phyloP scores from a whole-genome alignment of 179 eudicot species.

The Heliamphora pulchella region DNA sequence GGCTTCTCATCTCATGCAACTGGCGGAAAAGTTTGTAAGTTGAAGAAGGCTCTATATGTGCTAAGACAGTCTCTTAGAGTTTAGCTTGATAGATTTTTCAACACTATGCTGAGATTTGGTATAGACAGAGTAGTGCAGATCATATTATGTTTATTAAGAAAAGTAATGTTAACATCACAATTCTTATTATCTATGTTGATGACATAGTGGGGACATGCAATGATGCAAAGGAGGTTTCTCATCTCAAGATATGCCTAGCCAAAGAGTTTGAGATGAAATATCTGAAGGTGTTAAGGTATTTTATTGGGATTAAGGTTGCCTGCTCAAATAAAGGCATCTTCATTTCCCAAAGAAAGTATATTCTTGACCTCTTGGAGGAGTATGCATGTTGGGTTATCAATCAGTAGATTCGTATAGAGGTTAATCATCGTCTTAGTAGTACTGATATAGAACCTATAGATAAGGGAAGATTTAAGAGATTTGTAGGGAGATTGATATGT shows the following conservation, averaged over 20 bases:
- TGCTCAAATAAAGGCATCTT: neutral
- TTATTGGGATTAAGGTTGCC: neutral
- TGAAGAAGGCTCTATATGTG: neutral
- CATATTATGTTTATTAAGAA: neutral
- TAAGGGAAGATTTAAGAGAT: neutral
- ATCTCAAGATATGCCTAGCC: neutral
- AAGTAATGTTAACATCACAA: neutral
- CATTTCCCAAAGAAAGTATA: neutral
- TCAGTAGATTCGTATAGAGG: neutral
- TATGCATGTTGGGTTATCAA: neutral
- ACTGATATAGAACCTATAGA: neutral
- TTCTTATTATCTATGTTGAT: neutral
- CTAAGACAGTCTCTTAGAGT: neutral
- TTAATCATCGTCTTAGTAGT: neutral
- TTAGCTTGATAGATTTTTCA: neutral
- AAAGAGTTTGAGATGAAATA: neutral
- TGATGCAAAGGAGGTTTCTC: neutral
- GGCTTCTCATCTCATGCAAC: neutral
- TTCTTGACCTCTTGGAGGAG: neutral
- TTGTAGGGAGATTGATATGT: neutral
- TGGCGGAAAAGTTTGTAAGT: neutral
- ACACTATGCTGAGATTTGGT: neutral
- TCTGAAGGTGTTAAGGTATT: neutral
- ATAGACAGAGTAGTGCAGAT: neutral
- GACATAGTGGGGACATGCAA: neutral